Percentiles rank a stretch among this genome's conserved stretches.
These are phyloP conservation scores for Alternaria arbusti DNA, from an alignment of 2,329 filamentous ascomycete species.

Conservation along the genomic window DNA sequence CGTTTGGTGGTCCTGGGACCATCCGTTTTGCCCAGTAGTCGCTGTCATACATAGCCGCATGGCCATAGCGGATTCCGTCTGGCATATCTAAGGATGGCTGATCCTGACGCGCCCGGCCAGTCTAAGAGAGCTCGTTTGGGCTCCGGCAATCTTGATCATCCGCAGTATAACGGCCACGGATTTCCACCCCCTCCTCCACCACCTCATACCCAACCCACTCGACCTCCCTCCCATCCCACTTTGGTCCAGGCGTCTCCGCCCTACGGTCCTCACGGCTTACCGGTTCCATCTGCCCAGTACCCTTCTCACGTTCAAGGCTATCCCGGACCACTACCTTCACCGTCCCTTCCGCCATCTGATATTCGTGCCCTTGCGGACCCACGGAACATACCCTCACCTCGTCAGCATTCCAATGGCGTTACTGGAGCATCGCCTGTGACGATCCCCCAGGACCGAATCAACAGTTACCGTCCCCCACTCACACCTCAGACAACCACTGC, in stretches of 20 bases:
- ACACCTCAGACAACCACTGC: constrained; percentile 37
- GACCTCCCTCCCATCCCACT: constrained; percentile 41
- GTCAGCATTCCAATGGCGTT: constrained; percentile 45
- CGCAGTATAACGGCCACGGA: constrained; percentile 42
- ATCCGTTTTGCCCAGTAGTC: constrained; percentile 23
- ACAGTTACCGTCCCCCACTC: constrained; percentile 40
- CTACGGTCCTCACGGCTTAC: constrained; percentile 32
- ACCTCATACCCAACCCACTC: constrained; percentile 37
- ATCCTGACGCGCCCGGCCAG: constrained; percentile 47
- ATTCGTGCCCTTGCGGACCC: constrained; percentile 43
- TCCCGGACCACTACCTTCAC: constrained; percentile 35
- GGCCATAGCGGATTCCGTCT: constrained; percentile 47
- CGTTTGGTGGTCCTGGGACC: constrained; percentile 34
- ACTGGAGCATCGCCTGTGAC: constrained; percentile 37
- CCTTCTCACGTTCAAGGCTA: constrained; percentile 28
- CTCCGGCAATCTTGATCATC: constrained; percentile 36
- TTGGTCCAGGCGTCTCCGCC: constrained; percentile 39
- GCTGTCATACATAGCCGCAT: constrained; percentile 45
- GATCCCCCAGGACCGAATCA: constrained; percentile 44
- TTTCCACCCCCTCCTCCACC: constrained; percentile 42
- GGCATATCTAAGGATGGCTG: constrained; percentile 49
- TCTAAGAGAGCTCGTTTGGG: constrained; percentile 48
- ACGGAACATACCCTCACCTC: constrained; percentile 41
- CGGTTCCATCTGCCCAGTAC: constrained; percentile 32
- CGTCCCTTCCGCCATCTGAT: constrained; percentile 43